Percentiles rank a stretch among this genome's conserved stretches.
Conservation (phyloP, 2,329 filamentous ascomycete genomes). For the Aspergillus sp. region DNA sequence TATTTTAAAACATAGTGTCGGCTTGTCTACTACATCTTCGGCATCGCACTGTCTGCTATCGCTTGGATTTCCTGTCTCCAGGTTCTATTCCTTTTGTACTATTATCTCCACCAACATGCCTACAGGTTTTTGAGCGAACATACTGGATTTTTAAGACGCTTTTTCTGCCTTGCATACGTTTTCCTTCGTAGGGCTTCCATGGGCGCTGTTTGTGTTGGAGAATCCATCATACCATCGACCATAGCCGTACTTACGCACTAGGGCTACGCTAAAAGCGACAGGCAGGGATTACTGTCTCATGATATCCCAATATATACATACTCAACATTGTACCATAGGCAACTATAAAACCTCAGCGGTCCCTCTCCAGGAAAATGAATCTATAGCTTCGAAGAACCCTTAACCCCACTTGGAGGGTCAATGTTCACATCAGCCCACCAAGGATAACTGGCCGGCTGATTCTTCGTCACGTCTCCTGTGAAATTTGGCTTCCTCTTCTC, state of each 20-base stretch:
- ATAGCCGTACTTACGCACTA: neutral
- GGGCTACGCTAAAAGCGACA: neutral
- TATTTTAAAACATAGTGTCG: neutral
- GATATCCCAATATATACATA: neutral
- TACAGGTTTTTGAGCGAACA: slow-evolving; percentile 11
- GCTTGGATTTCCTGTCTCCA: neutral
- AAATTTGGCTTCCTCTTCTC: slow-evolving; percentile 67
- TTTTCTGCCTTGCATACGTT: neutral
- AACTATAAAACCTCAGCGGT: neutral
- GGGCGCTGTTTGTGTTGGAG: neutral
- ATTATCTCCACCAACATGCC: slow-evolving; percentile 6
- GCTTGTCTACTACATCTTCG: neutral
- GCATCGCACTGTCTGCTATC: neutral
- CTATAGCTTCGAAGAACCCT: slow-evolving; percentile 26
- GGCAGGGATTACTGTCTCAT: neutral
- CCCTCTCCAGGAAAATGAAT: neutral
- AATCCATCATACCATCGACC: neutral
- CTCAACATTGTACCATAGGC: neutral
- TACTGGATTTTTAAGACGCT: slow-evolving; percentile 1
- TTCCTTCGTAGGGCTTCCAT: neutral
- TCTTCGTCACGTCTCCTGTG: slow-evolving; percentile 58
- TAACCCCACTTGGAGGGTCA: slow-evolving; percentile 21
- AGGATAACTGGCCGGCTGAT: slow-evolving; percentile 61
- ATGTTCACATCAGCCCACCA: slow-evolving; percentile 65
- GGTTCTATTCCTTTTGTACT: slow-evolving; percentile 8